Base-by-base conservation (phyloP, 495 filamentous ascomycete species). In the Podospora anserina region DNA sequence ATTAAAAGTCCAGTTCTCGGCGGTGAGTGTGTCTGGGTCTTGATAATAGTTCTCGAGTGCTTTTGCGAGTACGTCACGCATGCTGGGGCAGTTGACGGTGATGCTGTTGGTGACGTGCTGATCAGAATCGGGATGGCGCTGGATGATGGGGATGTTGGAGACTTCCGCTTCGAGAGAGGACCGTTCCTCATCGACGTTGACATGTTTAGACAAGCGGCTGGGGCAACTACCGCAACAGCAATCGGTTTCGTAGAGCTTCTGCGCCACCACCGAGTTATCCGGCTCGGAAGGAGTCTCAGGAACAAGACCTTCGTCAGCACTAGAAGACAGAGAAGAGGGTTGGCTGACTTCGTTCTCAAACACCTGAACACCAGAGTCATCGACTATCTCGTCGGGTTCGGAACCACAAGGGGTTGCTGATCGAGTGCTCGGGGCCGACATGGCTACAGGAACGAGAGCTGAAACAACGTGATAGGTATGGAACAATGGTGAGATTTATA, bases 31-130 rank as follows among this genome's bases (percentile, higher is more conserved):
- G 2, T 87, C 85, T 13, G 89, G 76, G 16, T 84, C 83, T 16
- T 84, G 86, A 69, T 89, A 90, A 13, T 80, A 90, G 9, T 80
- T 79, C 19, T 79, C 76, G 7, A 90, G 76, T 2, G 84, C 83
- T 4, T 76, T 71, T 5, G 72, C 71, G 0, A 89, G 78, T 56
- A 85, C 74, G 19, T 78, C 77, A 70, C 71, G 60, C 76, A 79
- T 78, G 32, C 3, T 16, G 4, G 58, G 66, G 59, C 68, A 69
- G 56, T 78, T 73, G 65, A 77, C 65, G 19, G 61, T 70, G 58
- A 78, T 70, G 9, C 65, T 71, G 11, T n/a, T 6, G 2, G 77
- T 73, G 59, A 63, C 28, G 13, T 67, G 16, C 3, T 53, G 27
- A 5, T 32, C 4, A 26, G 11, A 13, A n/a, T 60, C 54, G 26